A percentile compares a stretch with the other conserved stretches of the same genome.
Evolutionary conservation across 140 eudicot species (phyloP).

Genomic region (Flaveria floridana): DNA sequence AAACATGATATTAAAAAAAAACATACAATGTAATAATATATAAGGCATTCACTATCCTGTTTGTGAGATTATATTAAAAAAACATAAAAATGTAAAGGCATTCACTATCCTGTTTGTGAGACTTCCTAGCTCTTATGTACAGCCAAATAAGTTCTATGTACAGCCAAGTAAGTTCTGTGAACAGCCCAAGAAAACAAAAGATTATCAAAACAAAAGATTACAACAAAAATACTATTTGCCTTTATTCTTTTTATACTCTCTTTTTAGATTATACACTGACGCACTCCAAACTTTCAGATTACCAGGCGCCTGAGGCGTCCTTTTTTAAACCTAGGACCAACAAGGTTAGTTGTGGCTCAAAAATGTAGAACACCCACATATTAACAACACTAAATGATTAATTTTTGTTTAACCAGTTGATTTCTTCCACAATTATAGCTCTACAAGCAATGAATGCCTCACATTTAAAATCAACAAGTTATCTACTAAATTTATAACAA

Average conservation of each 20-base stretch:
- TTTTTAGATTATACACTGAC: too few species aligned
- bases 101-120: too few species aligned
- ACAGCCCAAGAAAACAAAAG: too few species aligned
- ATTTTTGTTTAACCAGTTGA: constrained; percentile 4
- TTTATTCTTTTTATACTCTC: too few species aligned
- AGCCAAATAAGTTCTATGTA: too few species aligned
- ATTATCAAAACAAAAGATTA: too few species aligned
- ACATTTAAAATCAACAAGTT: constrained; percentile 1
- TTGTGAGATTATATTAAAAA: too few species aligned
- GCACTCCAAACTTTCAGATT: not conserved
- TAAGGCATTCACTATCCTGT: too few species aligned
- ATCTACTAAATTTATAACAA: constrained; percentile 9
- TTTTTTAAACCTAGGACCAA: not conserved
- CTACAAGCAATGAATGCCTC: constrained; percentile 14
- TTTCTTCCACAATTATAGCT: constrained; percentile 8
- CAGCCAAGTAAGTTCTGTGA: too few species aligned
- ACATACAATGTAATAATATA: not conserved
- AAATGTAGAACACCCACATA: constrained; percentile 12
- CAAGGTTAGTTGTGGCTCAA: not conserved
- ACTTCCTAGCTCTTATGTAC: too few species aligned
- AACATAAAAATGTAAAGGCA: too few species aligned
- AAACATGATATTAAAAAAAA: not conserved
- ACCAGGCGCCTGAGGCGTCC: not conserved
- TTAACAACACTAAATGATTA: not conserved
- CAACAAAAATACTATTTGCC: too few species aligned